phyloP scores from a whole-genome alignment of 2,329 filamentous ascomycete genomes.

The Ophiosphaerella herpotricha region DNA sequence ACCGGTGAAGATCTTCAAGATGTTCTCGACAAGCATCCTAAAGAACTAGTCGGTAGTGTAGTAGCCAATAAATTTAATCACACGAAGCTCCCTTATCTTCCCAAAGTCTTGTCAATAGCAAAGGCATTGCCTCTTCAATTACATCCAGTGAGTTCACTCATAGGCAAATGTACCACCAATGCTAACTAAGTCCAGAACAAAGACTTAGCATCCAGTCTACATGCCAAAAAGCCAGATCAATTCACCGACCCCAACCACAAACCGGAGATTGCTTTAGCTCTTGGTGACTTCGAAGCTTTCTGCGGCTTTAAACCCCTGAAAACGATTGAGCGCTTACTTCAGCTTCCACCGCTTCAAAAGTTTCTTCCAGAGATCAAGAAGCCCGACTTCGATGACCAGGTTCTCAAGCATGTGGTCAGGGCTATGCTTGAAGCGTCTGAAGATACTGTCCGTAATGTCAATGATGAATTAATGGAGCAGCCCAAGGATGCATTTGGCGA shows the following conservation, averaged over 20 bases:
- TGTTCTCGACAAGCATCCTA: conserved; percentile 64
- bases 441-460: conserved; percentile 57
- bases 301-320: conserved; percentile 72
- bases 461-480: conserved; percentile 57
- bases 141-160: conserved; percentile 57
- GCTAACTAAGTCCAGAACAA: conserved; percentile 56
- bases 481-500: conserved; percentile 56
- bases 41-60: conserved; percentile 66
- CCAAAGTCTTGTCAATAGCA: conserved; percentile 76
- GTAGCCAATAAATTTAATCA: conserved; percentile 65
- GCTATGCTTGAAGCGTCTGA: conserved; percentile 60
- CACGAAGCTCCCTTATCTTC: conserved; percentile 70
- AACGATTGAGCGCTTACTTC: conserved; percentile 63
- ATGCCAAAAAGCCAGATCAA: conserved; percentile 65
- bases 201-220: conserved; percentile 65
- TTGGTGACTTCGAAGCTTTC: conserved; percentile 75
- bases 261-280: conserved; percentile 75
- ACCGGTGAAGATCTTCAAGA: conserved; percentile 68
- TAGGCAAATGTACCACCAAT: neutral
- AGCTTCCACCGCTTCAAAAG: conserved; percentile 58
- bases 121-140: conserved; percentile 77
- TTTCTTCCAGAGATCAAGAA: conserved; percentile 56
- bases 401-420: conserved; percentile 61
- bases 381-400: conserved; percentile 60
- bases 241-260: conserved; percentile 79